Evolutionary conservation across 2,329 filamentous ascomycete genomes (phyloP).

Genomic region (Didymellaceae sp.): DNA sequence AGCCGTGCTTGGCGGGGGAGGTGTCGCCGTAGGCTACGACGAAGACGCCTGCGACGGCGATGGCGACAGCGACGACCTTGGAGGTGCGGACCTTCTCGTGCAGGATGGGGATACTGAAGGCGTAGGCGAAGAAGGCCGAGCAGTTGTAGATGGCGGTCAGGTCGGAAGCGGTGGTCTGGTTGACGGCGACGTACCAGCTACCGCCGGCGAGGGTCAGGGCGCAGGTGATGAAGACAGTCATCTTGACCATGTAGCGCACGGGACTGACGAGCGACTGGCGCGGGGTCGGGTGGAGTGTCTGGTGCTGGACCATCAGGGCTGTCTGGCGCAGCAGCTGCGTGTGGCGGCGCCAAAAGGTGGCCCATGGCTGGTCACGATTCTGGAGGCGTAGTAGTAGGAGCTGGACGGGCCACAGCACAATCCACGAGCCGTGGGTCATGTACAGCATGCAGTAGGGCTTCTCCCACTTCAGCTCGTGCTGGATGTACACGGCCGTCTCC

Average conservation of each 20-base stretch:
- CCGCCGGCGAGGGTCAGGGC: slow-evolving; percentile 88
- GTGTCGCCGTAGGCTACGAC: slow-evolving; percentile 92
- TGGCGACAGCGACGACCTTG: slow-evolving; percentile 83
- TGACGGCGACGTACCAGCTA: slow-evolving; percentile 95
- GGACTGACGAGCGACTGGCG: slow-evolving; percentile 58
- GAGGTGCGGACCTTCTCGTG: slow-evolving; percentile 82
- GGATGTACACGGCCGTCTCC: slow-evolving; percentile 93
- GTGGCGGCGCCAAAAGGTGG: slow-evolving; percentile 82
- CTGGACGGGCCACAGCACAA: slow-evolving; percentile 85
- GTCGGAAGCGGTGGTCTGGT: slow-evolving; percentile 90
- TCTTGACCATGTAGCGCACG: slow-evolving; percentile 76
- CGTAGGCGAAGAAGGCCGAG: slow-evolving; percentile 97
- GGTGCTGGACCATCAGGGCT: slow-evolving; percentile 84
- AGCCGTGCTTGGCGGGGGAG: slow-evolving; percentile 60
- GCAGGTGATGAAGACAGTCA: slow-evolving; percentile 81
- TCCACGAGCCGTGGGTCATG: slow-evolving; percentile 94
- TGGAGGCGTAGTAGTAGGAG: slow-evolving; percentile 80
- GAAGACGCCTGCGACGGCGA: slow-evolving; percentile 88
- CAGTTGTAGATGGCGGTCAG: slow-evolving; percentile 99
- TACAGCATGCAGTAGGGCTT: slow-evolving; percentile 99
- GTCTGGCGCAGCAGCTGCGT: slow-evolving; percentile 68
- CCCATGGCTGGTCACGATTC: slow-evolving; percentile 79
- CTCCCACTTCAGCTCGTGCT: slow-evolving; percentile 89
- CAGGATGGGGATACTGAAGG: slow-evolving; percentile 89
- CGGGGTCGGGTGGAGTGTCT: slow-evolving; percentile 70